Evolutionary conservation across 768 basidiomycete genomes (phyloP), one percentile per base, ranked within the genome.

Genomic region (Naganishia vishniacii): DNA sequence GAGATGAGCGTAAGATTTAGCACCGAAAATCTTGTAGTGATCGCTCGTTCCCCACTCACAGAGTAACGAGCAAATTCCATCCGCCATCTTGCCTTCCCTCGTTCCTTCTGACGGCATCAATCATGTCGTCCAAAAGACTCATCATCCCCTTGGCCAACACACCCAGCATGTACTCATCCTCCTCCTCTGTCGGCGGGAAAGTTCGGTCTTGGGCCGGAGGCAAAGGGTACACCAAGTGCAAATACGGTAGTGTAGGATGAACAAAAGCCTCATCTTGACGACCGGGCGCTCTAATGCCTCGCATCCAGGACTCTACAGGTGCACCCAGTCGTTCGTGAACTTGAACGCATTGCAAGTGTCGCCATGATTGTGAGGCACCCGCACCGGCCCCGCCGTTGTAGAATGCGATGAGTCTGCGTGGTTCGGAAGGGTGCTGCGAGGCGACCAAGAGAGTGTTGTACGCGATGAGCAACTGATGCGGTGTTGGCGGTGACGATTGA

Each of bases 361-460:
- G 91, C 78, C 93, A 91, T 1, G 83, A 80, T 78, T 95, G 92
- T 73, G 89, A 91, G 12, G 92, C 91, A 28, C 91, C 91, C 63
- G 68, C 72, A n/a, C 59, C 67, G 29, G 20, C 75, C 82, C 72
- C 75, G 85, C 92, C 94, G 68, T 97, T 97, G 77, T 91, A 95
- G 78, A 95, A 95, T 0, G 88, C 88, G 62, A 95, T 83, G 62
- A 86, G 51, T n/a, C 66, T 67, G 15, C 67, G 48, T 5, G 72
- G 80, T 34, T 79, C 81, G 65, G 80, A 82, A 15, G 70, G 72
- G 80, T 80, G 67, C 69, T 83, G 82, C 44, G 81, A 81, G 46
- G 85, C 89, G 3, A 89, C 86, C 0, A 82, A 75, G 2, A 97
- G 80, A 29, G 94, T 79, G n/a, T 80, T 74, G 77, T 91, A 92